Evolutionary conservation across 1,284 basidiomycete species (phyloP).

Genomic region (Chondrostereum purpureum): DNA sequence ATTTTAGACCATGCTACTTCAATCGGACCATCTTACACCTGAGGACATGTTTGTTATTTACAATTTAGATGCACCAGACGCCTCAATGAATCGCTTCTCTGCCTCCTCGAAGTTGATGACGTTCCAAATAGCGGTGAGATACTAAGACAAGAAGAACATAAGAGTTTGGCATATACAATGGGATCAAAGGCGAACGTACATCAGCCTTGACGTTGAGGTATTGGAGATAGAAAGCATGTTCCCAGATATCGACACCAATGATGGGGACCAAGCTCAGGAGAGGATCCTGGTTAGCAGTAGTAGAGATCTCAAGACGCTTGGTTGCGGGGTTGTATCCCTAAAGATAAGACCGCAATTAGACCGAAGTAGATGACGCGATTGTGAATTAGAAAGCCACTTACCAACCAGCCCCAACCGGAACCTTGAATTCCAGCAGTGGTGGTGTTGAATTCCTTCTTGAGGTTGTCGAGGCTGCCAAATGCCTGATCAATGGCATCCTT

Average conservation of each 20-base stretch:
- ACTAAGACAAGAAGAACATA: conserved; percentile 31
- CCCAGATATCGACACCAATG: conserved; percentile 88
- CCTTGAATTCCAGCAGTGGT: conserved; percentile 81
- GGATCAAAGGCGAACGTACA: conserved; percentile 35
- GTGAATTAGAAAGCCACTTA: conserved; percentile 29
- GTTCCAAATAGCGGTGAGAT: conserved; percentile 75
- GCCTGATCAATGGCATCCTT: conserved; percentile 58
- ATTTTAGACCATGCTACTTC: too few relatives aligned
- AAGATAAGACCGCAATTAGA: conserved; percentile 1
- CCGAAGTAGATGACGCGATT: conserved; percentile 5
- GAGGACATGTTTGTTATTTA: too few relatives aligned
- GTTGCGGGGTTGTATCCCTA: conserved; percentile 59
- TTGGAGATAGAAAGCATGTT: conserved; percentile 75
- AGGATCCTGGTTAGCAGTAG: conserved; percentile 89
- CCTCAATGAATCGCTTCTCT: conserved; percentile 59
- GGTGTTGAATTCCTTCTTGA: conserved; percentile 70
- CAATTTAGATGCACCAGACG: conserved; percentile 22
- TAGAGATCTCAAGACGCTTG: conserved; percentile 67
- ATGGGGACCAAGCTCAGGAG: conserved; percentile 70
- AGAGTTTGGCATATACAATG: neutral
- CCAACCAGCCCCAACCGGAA: conserved; percentile 92
- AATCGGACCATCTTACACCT: too few relatives aligned
- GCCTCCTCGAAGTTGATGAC: conserved; percentile 83
- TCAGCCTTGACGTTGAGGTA: conserved; percentile 73
- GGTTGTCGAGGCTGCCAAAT: conserved; percentile 68